Base-by-base conservation (phyloP, 805 yeast species). In the Candida silvicultrix region DNA sequence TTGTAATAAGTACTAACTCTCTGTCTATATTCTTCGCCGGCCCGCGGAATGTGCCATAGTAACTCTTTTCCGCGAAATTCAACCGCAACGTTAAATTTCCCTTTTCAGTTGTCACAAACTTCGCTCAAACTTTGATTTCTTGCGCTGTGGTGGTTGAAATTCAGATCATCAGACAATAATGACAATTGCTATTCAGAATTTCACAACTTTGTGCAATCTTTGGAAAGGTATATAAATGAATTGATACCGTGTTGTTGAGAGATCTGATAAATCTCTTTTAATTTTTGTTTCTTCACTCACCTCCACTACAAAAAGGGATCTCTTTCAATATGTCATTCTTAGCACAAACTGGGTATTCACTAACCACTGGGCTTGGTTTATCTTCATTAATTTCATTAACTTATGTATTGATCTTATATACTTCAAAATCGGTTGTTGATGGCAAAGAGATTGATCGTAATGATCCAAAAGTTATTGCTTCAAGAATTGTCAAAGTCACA, bases 371-470 rank as follows among this genome's bases (percentile, higher is more conserved):
- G 2, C 41, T 57, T 10, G n/a, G 47, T 0, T 53, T 67, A 6
- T 59, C 74, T 0, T 29, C 65, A 0, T 38, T 59, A 0, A 57
- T 77, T 3, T 73, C 84, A 1, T 45, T 65, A 12, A 63, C 71
- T 3, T 80, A 78, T 56, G 83, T 80, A 15, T 53, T 61, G 4
- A 67, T 64, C 25, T 63, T 79, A 15, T 71, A 71, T 51, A 43
- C 63, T 18, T 34, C 42, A 45, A 56, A 46, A 29, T 46, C 56
- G 22, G 19, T 37, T 46, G 44, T 9, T 53, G 59, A 4, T 49
- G 50, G 8, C 9, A 39, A 18, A 56, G 62, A 21, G 2, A 40
- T 48, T 11, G 55, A 59, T 40, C 47, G 85, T 31, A 67, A 79
- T 56, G 72, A 77, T 37, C 69, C 70, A 0, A 40, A 18, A 0